These are phyloP conservation scores for Puccinellia tenuiflora DNA, from an alignment of 176 grass and related monocot genomes.

Conservation along the genomic window DNA sequence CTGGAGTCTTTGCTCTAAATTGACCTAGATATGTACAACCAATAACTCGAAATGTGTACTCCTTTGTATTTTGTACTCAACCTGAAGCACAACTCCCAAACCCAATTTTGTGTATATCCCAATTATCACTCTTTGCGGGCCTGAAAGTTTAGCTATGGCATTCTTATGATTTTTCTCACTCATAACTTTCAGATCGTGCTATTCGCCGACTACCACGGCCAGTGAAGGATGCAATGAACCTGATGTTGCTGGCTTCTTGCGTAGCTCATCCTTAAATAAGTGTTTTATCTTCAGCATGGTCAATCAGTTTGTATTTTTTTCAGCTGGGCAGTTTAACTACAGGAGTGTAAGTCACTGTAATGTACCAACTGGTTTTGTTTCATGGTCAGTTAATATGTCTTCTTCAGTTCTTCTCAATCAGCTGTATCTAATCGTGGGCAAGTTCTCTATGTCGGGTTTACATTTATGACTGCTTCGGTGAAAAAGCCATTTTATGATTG, in stretches of 20 bases:
- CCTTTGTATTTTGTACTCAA: background rate
- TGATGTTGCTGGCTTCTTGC: background rate
- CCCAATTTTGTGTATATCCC: background rate
- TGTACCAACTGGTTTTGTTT: background rate
- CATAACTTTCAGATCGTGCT: background rate
- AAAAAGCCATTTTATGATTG: no score
- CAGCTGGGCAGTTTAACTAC: background rate
- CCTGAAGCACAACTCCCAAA: background rate
- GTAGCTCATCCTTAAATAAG: background rate
- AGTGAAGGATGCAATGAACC: background rate
- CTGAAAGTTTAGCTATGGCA: background rate
- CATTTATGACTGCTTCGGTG: background rate
- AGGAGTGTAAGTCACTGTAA: background rate
- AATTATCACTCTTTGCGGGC: background rate
- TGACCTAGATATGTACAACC: background rate
- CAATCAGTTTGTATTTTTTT: background rate
- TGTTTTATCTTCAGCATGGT: background rate
- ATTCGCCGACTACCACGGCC: background rate
- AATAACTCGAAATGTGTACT: background rate
- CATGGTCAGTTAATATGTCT: no score
- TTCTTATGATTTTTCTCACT: background rate
- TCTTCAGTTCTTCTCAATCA: no score
- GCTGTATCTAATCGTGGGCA: no score
- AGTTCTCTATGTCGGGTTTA: background rate
- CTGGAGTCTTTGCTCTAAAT: background rate